Evolutionary conservation across 805 yeast genomes (phyloP).

Genomic region (Yarrowia alimentaria): DNA sequence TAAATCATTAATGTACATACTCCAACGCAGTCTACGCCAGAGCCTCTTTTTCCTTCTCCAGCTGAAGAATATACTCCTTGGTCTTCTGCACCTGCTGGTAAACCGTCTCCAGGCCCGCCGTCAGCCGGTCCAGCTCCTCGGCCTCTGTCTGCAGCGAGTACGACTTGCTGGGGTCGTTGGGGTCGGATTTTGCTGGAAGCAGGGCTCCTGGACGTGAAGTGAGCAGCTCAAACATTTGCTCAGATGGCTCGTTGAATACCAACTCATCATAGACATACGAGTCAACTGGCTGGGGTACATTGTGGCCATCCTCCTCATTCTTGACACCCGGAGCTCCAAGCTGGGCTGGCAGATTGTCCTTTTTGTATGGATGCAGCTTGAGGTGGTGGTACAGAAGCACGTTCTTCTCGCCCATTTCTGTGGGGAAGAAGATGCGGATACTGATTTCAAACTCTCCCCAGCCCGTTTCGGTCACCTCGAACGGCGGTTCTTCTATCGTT

Average conservation of each 20-base stretch:
- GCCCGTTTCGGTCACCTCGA: slow-evolving; percentile 93
- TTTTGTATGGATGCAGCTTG: slow-evolving; percentile 81
- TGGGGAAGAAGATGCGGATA: slow-evolving; percentile 78
- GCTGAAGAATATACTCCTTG: slow-evolving; percentile 41
- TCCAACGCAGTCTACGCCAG: no score
- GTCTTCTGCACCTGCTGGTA: slow-evolving; percentile 47
- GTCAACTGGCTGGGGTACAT: slow-evolving; percentile 47
- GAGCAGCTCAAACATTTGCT: slow-evolving; percentile 73
- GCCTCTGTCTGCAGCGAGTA: slow-evolving; percentile 54
- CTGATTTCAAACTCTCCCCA: slow-evolving; percentile 99
- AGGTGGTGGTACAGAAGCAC: slow-evolving; percentile 82
- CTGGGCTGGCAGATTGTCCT: slow-evolving; percentile 14
- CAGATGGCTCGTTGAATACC: slow-evolving; percentile 95
- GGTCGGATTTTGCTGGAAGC: slow-evolving; percentile 36
- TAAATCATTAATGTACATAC: no score
- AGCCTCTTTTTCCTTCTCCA: slow-evolving; percentile 38
- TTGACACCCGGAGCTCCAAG: slow-evolving; percentile 22
- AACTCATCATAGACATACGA: slow-evolving; percentile 79
- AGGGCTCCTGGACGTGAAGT: slow-evolving; percentile 48
- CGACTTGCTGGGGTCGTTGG: slow-evolving; percentile 36
- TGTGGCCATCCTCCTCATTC: slow-evolving; percentile 19
- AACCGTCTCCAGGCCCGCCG: slow-evolving; percentile 47
- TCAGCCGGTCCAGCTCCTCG: slow-evolving; percentile 61
- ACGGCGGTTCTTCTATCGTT: slow-evolving; percentile 85
- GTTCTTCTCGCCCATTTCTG: slow-evolving; percentile 87